A percentile compares a stretch with the other conserved stretches of the same genome.
Conservation (phyloP, 495 filamentous ascomycete genomes). For the Penicillium daleae region DNA sequence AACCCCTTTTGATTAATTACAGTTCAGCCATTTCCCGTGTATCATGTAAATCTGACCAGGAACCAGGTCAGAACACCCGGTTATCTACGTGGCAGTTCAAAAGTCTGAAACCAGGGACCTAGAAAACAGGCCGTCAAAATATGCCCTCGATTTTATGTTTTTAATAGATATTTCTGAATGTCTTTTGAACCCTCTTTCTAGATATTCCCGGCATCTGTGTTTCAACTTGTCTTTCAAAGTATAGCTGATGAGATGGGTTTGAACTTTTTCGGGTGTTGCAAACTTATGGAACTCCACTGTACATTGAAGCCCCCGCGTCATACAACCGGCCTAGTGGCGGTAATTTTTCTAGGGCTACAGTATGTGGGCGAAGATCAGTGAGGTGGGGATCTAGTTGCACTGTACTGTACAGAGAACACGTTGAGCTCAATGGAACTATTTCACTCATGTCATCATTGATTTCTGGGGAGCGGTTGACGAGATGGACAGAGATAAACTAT, state of each 20-base stretch:
- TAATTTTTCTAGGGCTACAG: slow-evolving; percentile 9
- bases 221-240: too few relatives aligned
- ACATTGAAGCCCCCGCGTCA: slow-evolving; percentile 7
- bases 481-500: not conserved
- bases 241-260: too few relatives aligned
- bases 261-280: too few relatives aligned
- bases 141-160: too few relatives aligned
- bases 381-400: slow-evolving; percentile 13
- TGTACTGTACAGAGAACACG: not conserved
- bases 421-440: not conserved
- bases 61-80: slow-evolving; percentile 14
- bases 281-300: too few relatives aligned
- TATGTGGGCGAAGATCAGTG: slow-evolving; percentile 7
- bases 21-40: not conserved
- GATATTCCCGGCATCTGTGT: too few relatives aligned
- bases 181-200: too few relatives aligned
- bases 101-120: too few relatives aligned
- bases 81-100: not conserved
- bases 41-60: not conserved
- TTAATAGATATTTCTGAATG: too few relatives aligned
- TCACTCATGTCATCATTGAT: not conserved
- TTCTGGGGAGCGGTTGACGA: not conserved
- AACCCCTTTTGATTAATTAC: not conserved
- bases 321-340: slow-evolving; percentile 8
- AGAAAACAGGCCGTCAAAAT: too few relatives aligned